Evolutionary conservation across 345 rosid genomes (phyloP), one percentile per base, ranked within the genome.

Genomic region (Rhodamnia rubescens): DNA sequence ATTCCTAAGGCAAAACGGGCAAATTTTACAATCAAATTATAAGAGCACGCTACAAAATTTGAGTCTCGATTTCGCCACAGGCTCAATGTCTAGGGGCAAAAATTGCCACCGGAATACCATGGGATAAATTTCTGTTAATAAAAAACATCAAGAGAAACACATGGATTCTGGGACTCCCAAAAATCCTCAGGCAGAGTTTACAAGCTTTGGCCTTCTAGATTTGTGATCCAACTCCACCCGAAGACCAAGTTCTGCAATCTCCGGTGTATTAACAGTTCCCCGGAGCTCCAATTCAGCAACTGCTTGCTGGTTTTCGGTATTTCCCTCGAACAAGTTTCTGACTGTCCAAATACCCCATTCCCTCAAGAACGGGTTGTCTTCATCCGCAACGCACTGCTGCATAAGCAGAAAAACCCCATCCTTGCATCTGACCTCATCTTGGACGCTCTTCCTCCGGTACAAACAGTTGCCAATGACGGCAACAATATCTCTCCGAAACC

Each of bases 271-370:
- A 29, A 91, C 91, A 52, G 98, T 86, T n/a, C 95, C 97, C 90
- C 92, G 95, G 84, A 94, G 87, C 92, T 95, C 95, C 92, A 94
- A 90, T 56, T 93, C 96, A 9, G 93, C 92, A 2, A 94, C 94
- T 6, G 84, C 88, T 69, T 87, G 86, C 86, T 95, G 94, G 90
- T 95, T 95, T 85, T 93, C 94, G 52, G 84, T 56, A 88, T 95
- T 95, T 83, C 97, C 95, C 89, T 95, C 96, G 87, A 95, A 83
- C 69, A 95, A 47, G 86, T 95, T 95, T 88, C 96, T 93, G 82
- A 91, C 81, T 11, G 92, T 85, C 97, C 94, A 97, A 82, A 97
- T 92, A 21, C 96, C 95, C 99, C 98, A 95, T 87, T 95, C 98
- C 85, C 97, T 95, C 87, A 94, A 74, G 88, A 91, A 95, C 0